These are phyloP conservation scores for Clonostachys chloroleuca DNA, from an alignment of 2,329 filamentous ascomycete genomes.

Conservation along the genomic window DNA sequence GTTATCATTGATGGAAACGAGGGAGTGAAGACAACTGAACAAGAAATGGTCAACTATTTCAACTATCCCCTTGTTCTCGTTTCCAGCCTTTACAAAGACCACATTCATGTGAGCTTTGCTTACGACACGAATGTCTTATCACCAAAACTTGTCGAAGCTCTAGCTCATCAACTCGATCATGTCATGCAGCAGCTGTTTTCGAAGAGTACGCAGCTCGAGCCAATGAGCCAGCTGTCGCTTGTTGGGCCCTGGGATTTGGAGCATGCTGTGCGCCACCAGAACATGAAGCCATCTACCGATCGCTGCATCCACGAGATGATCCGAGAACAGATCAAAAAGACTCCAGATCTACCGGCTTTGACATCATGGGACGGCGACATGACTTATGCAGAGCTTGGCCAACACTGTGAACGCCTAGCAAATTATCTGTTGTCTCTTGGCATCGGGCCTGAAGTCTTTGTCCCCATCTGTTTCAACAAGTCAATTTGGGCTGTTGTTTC, in stretches of 20 bases:
- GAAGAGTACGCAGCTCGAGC: not conserved
- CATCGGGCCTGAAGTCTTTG: slow-evolving; percentile 4
- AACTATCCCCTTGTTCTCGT: slow-evolving; percentile 1
- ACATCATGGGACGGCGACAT: not conserved
- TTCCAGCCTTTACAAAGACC: not conserved
- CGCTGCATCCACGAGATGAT: not conserved
- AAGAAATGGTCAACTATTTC: slow-evolving; percentile 8
- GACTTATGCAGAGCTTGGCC: slow-evolving; percentile 14
- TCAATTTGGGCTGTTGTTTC: slow-evolving; percentile 13
- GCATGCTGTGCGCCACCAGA: not conserved
- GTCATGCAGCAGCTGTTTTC: slow-evolving; percentile 3
- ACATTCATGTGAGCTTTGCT: slow-evolving; percentile 1
- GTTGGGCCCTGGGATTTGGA: not conserved
- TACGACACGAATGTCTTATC: slow-evolving; percentile 2
- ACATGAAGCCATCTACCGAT: not conserved
- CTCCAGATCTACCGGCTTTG: not conserved
- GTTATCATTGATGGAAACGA: not conserved
- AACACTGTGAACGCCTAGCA: slow-evolving; percentile 9
- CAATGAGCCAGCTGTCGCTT: not conserved
- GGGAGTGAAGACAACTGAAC: not conserved
- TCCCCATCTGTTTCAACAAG: slow-evolving; percentile 18
- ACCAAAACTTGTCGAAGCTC: not conserved
- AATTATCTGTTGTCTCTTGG: slow-evolving; percentile 2
- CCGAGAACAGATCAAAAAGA: not conserved
- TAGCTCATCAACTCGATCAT: slow-evolving; percentile 2